phyloP scores from a whole-genome alignment of 371 early-diverging fungal species.

The Coemansia sp. region DNA sequence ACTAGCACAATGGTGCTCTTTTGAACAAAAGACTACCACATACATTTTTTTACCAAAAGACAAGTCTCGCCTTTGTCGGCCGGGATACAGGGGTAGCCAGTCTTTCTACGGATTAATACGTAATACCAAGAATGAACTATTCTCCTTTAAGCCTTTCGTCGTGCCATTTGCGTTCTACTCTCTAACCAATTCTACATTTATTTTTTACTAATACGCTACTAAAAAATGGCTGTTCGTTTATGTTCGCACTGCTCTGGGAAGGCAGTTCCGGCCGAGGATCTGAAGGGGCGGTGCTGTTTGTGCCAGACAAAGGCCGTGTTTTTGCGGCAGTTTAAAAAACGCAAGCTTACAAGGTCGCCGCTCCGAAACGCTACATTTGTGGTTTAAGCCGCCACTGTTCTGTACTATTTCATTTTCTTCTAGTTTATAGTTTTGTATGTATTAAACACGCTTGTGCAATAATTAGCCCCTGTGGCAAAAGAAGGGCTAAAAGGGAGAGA shows the following conservation, averaged over 20 bases:
- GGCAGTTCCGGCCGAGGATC: not conserved
- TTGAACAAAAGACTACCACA: not conserved
- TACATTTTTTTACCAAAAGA: not conserved
- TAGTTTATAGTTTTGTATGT: too few relatives aligned
- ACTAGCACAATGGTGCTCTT: not conserved
- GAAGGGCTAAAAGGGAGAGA: too few relatives aligned
- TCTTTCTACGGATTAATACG: too few relatives aligned
- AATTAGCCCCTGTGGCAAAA: too few relatives aligned
- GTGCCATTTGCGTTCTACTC: too few relatives aligned
- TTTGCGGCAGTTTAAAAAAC: not conserved
- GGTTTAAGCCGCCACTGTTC: not conserved
- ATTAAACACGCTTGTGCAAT: too few relatives aligned
- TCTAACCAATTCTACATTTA: not conserved
- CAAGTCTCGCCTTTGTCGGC: not conserved
- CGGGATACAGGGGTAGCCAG: too few relatives aligned
- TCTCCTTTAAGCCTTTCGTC: too few relatives aligned
- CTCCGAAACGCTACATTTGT: not conserved
- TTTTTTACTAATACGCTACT: not conserved
- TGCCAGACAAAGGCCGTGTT: constrained; percentile 4
- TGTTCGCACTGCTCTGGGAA: not conserved
- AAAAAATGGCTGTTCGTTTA: not conserved
- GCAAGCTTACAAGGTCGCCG: not conserved
- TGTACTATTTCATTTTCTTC: too few relatives aligned
- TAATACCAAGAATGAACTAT: too few relatives aligned
- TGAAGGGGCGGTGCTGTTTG: not conserved